Conservation (phyloP, 2,329 filamentous ascomycete genomes). For the Cercospora canescens region DNA sequence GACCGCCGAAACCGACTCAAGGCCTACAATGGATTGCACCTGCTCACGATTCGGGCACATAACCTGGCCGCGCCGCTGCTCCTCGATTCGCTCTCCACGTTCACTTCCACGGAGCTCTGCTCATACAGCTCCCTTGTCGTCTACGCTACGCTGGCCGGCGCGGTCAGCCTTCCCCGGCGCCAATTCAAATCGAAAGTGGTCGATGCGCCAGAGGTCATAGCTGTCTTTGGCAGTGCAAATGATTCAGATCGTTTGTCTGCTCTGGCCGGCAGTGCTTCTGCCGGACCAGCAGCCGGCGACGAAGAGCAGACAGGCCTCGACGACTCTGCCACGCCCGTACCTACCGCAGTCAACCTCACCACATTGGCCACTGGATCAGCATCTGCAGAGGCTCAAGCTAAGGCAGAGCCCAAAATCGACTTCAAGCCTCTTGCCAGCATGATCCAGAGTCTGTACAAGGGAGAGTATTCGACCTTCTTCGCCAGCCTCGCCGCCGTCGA, state of each 20-base stretch:
- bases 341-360: conserved; percentile 84
- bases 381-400: conserved; percentile 61
- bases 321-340: conserved; percentile 41
- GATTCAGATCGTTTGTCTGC: conserved; percentile 85
- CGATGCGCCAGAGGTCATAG: conserved; percentile 96
- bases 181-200: conserved; percentile 99
- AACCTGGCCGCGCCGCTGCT: conserved; percentile 86
- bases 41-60: conserved; percentile 90
- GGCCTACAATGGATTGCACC: conserved; percentile 93
- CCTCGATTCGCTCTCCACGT: conserved; percentile 95
- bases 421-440: conserved; percentile 85
- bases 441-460: conserved; percentile 88
- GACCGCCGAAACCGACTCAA: conserved; percentile 97
- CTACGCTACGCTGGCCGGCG: conserved; percentile 92
- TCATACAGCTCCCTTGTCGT: conserved; percentile 93
- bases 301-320: conserved; percentile 63
- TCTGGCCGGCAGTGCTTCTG: conserved; percentile 75
- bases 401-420: conserved; percentile 80
- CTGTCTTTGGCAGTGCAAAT: conserved; percentile 74
- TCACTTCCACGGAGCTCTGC: conserved; percentile 98
- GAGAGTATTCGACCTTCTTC: conserved; percentile 94
- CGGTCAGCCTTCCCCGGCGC: conserved; percentile 89
- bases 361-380: conserved; percentile 67
- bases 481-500: conserved; percentile 84
- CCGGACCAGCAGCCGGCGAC: conserved; percentile 74